Base-by-base conservation (phyloP, 768 basidiomycete genomes). In the Psilocybe sp. region DNA sequence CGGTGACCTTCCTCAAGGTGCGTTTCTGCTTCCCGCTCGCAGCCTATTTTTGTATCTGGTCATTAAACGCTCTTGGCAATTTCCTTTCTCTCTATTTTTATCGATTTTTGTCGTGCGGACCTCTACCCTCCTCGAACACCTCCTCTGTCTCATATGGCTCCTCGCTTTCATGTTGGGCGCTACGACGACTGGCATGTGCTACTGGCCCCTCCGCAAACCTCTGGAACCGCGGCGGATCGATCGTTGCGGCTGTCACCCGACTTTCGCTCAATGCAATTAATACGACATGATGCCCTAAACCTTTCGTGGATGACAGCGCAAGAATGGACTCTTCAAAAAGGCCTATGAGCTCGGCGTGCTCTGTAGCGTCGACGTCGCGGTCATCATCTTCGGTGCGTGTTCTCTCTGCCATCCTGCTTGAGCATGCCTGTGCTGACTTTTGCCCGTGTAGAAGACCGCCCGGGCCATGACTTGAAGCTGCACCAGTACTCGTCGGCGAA, bases 291-390 rank as follows among this genome's bases (percentile, higher is more conserved):
- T n/a, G n/a, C n/a, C n/a, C n/a, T n/a, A n/a, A n/a, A n/a, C n/a
- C n/a, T n/a, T n/a, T n/a, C n/a, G n/a, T n/a, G n/a, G n/a, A n/a
- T n/a, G 23, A 28, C 59, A 87, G 85, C 75, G 85, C 58, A 87
- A 87, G 71, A 86, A 85, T 51, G 85, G 85, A 1, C 74, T 87
- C 49, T 87, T 87, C 81, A 87, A 87, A 64, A 87, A 87, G 60
- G 85, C 85, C 0, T 87, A 86, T 62, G 85, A 87, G 64, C 80
- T 87, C 45, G 85, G 85, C n/a, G 85, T 87, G 5, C 76, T 87
- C 37, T 87, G 85, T 64, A 85, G 83, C 10, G 85, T 87, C 55
- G 85, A 87, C 56, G 83, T 87, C 18, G 84, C 83, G 1, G 84
- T 87, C 63, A 81, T 87, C 63, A 85, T 87, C 58, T 87, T 87